phyloP scores from a whole-genome alignment of 176 grass and related monocot genomes.

The Oryza meridionalis region DNA sequence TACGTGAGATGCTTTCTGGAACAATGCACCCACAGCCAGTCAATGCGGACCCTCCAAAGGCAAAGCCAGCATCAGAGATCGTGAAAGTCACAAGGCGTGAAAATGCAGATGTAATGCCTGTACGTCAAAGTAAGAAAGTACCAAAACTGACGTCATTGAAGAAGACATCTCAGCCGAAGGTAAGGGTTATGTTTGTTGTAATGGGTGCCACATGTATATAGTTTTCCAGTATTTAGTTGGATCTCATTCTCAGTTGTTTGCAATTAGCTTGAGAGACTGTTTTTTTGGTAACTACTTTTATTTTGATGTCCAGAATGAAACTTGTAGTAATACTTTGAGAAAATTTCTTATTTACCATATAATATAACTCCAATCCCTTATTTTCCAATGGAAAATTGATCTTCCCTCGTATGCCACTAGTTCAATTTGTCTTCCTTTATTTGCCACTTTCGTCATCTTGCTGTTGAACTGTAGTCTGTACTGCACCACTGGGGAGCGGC shows the following conservation, averaged over 20 bases:
- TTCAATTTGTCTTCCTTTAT: too few relatives aligned
- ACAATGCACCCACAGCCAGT: conserved; percentile 60
- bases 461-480: too few relatives aligned
- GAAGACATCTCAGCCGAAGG: conserved; percentile 76
- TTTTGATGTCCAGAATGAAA: not conserved
- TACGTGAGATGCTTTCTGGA: conserved; percentile 90
- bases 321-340: not conserved
- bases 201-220: not conserved
- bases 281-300: not conserved
- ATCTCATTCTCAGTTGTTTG: not conserved
- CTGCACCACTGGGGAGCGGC: too few relatives aligned
- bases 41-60: conserved; percentile 52
- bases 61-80: conserved; percentile 59
- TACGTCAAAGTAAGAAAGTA: conserved; percentile 58
- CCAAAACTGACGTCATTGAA: conserved; percentile 64
- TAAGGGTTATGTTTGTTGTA: conserved; percentile 15
- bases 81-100: conserved; percentile 64
- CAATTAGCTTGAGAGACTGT: not conserved
- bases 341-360: not conserved
- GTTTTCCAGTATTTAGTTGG: conserved; percentile 11
- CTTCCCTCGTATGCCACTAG: too few relatives aligned
- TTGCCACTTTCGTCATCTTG: too few relatives aligned
- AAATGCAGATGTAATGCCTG: conserved; percentile 47
- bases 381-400: not conserved
- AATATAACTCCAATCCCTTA: not conserved